These are phyloP conservation scores for Phaeotremella skinneri DNA, from an alignment of 768 basidiomycete genomes.

Conservation along the genomic window DNA sequence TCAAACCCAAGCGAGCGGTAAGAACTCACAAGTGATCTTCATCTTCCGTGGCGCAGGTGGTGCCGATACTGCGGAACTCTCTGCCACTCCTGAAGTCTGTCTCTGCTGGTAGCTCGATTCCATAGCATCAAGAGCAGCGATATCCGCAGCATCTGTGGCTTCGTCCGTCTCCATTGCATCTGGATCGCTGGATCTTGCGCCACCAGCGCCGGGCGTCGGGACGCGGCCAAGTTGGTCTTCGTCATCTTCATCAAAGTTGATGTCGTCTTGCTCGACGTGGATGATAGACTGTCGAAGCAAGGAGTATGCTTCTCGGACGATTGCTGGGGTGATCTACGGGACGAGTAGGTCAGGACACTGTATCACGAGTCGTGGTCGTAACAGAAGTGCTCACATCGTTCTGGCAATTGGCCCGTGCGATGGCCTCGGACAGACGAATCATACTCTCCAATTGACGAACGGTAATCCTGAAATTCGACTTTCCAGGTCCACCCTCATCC, in stretches of 20 bases:
- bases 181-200: slow-evolving; percentile 48
- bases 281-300: slow-evolving; percentile 96
- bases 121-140: slow-evolving; percentile 56
- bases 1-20: background rate
- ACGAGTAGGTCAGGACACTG: background rate
- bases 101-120: slow-evolving; percentile 51
- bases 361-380: slow-evolving; percentile 8
- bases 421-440: slow-evolving; percentile 96
- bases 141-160: slow-evolving; percentile 64
- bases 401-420: slow-evolving; percentile 93
- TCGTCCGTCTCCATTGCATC: slow-evolving; percentile 63
- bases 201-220: slow-evolving; percentile 55
- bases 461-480: slow-evolving; percentile 91
- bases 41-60: slow-evolving; percentile 62
- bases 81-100: slow-evolving; percentile 5
- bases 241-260: slow-evolving; percentile 84
- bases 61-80: slow-evolving; percentile 47
- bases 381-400: slow-evolving; percentile 64
- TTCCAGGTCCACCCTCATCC: slow-evolving; percentile 84
- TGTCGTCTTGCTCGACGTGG: slow-evolving; percentile 97
- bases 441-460: slow-evolving; percentile 97
- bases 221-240: slow-evolving; percentile 55
- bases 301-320: slow-evolving; percentile 92
- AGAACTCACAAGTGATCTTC: slow-evolving; percentile 69
- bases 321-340: slow-evolving; percentile 78